These are phyloP conservation scores for Boletus holoroseus DNA, from an alignment of 1,284 basidiomycete genomes.

Conservation along the genomic window DNA sequence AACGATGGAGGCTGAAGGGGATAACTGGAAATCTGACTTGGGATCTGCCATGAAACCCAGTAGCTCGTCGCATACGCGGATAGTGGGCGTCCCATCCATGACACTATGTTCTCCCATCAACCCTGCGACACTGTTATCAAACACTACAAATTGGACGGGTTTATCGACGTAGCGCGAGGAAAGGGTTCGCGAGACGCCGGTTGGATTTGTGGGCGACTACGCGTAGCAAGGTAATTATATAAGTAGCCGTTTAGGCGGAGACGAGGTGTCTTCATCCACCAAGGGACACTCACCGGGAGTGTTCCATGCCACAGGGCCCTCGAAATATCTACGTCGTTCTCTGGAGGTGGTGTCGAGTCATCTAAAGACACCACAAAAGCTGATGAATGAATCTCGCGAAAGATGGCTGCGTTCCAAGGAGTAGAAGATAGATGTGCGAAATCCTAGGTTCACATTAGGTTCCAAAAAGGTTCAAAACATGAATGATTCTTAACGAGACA, in stretches of 20 bases:
- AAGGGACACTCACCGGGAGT: constrained; percentile 19
- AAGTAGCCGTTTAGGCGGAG: not conserved
- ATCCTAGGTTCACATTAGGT: constrained; percentile 41
- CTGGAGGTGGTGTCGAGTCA: constrained; percentile 47
- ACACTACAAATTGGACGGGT: constrained; percentile 77
- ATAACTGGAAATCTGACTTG: constrained; percentile 51
- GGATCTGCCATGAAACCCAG: constrained; percentile 57
- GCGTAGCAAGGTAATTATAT: not conserved
- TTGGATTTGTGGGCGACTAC: constrained; percentile 15
- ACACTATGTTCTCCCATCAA: constrained; percentile 89
- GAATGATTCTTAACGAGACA: not conserved
- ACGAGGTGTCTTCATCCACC: not conserved
- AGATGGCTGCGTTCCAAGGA: constrained; percentile 55
- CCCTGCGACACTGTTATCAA: constrained; percentile 74
- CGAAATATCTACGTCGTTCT: constrained; percentile 46
- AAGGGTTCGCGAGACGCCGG: constrained; percentile 41
- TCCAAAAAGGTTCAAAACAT: not conserved
- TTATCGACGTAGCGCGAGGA: constrained; percentile 80
- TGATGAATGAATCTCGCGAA: constrained; percentile 74
- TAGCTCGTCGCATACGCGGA: constrained; percentile 59
- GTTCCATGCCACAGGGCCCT: constrained; percentile 73
- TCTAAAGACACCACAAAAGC: constrained; percentile 82
- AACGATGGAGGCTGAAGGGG: constrained; percentile 29
- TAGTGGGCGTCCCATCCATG: constrained; percentile 79
- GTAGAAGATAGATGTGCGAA: constrained; percentile 54